These are phyloP conservation scores for Syzygium aromaticum DNA, from an alignment of 345 rosid species.

Conservation along the genomic window DNA sequence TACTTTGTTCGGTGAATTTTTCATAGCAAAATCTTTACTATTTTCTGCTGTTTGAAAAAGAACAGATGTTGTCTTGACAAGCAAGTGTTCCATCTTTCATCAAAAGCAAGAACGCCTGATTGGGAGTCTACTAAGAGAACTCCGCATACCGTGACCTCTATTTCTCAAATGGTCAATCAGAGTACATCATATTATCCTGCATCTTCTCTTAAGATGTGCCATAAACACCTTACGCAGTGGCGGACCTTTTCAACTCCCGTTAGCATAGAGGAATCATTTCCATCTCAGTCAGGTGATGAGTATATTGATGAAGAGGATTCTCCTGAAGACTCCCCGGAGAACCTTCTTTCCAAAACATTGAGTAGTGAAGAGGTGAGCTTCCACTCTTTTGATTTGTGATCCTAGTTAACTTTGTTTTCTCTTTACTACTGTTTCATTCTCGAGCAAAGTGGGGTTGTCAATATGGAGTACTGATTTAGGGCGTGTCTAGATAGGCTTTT, in stretches of 20 bases:
- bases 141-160: constrained; percentile 1
- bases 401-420: background rate
- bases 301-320: constrained; percentile 14
- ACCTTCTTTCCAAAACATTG: constrained; percentile 36
- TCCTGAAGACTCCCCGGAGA: constrained; percentile 26
- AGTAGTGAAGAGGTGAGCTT: constrained; percentile 47
- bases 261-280: constrained; percentile 41
- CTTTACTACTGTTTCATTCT: background rate
- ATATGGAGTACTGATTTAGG: background rate
- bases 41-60: background rate
- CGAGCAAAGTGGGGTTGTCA: background rate
- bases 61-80: constrained; percentile 20
- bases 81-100: constrained; percentile 24
- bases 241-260: constrained; percentile 29
- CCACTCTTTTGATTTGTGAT: background rate
- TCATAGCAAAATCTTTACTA: background rate
- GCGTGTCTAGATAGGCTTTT: background rate
- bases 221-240: constrained; percentile 15
- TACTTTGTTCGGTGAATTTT: background rate
- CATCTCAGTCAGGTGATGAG: constrained; percentile 14
- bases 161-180: background rate
- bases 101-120: constrained; percentile 21
- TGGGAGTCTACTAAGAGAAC: constrained; percentile 10
- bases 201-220: constrained; percentile 16
- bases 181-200: constrained; percentile 15